Base-by-base conservation (phyloP, 805 yeast species). In the Candida chilensis region DNA sequence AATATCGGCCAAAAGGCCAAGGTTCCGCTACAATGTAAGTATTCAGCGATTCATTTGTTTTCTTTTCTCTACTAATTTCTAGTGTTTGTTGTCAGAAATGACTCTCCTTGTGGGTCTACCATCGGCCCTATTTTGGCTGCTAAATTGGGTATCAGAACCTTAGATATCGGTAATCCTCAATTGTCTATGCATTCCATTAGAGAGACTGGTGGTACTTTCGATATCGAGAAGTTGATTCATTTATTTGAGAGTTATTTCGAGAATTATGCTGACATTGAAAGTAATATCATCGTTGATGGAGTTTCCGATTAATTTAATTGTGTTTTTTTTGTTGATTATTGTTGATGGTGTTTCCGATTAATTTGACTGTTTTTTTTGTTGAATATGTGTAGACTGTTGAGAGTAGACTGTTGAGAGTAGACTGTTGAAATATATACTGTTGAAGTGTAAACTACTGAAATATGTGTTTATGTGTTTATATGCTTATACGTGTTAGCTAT, bases 41-140 rank as follows among this genome's bases (percentile, higher is more conserved):
- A n/a, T 22, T 22, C 13, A 7, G 6, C 13, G 8, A 7, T 22
- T 11, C 13, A 7, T 22, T 22, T 11, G 13, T 22, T 7, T 6
- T 11, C 6, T n/a, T 22, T 22, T 22, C 13, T n/a, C 25, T 22
- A 22, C 11, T 15, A 22, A n/a, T 15, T n/a, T 22, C 25, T 7
- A 22, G 25, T 87, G 33, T 86, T 90, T 59, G 96, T 88, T n/a
- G 94, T 82, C 17, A 72, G 90, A 33, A 92, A 90, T 52, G 95
- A 83, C 48, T 77, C 94, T 3, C 85, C 96, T 3, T 90, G 97
- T 57, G 98, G 98, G 3, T 80, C 94, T 2, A 90, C 98, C 2
- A 90, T 90, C 46, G 98, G 97, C 1, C 97, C 97, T 14, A 83
- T 88, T 54, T 61, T 90, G 34, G 80, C 95, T 20, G 78, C 94